Evolutionary conservation across 164 flowering plant genomes (phyloP), one percentile per base, ranked within the genome.

Genomic region (Macadamia integrifolia): DNA sequence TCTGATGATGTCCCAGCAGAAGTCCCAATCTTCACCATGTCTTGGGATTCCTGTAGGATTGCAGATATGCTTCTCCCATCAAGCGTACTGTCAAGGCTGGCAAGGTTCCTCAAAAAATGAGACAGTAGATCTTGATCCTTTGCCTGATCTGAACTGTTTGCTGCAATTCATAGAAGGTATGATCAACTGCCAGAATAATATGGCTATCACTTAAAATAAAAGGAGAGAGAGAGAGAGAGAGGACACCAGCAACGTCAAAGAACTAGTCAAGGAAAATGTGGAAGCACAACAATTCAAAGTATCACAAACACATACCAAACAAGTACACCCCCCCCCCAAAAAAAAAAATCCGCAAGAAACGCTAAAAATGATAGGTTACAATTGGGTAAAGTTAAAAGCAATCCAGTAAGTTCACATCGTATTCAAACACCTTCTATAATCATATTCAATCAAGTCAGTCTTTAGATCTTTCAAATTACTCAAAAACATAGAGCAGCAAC

Each of bases 51-150:
- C 44, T 78, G 82, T 69, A 81, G 60, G n/a, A 77, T 62, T 12
- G 70, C 76, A 52, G 84, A 75, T 63, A 78, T 70, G 71, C 75
- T 80, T 11, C 67, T 76, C 64, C 69, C 91, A 69, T 76, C 84
- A 64, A 66, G 66, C 66, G 78, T 76, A 66, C 77, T 69, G 58
- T 70, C 65, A 60, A 71, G 60, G 72, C 75, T 68, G 2, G 83
- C 82, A 71, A 88, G 84, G 76, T 83, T 87, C 69, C 75, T 84
- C 63, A 87, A 61, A 64, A 87, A 81, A 76, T 88, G 89, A 64
- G 88, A 78, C 40, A 87, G 64, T 58, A 88, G 69, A 72, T 81
- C 87, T 75, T 88, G 87, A 77, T 85, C 86, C 29, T 81, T 81
- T 18, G 80, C 60, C 59, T 74, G 77, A 53, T 78, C 85, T 10